Percentiles rank a stretch among this genome's conserved stretches.
Evolutionary conservation across 345 rosid genomes (phyloP).

Genomic region (Salix koriyanagi): DNA sequence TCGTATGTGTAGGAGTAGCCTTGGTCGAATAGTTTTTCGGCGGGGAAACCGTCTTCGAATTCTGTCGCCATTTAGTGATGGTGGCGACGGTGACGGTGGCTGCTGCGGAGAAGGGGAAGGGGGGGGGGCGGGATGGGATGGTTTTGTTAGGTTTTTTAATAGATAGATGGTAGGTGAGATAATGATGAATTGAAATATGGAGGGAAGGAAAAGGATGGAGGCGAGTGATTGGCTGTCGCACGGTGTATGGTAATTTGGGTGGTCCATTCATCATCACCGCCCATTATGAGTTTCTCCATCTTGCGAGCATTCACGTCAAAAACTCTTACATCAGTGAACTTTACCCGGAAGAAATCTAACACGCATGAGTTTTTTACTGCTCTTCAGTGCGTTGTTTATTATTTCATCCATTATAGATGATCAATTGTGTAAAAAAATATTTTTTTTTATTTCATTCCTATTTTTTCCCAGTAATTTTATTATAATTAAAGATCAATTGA

Average conservation of each 20-base stretch:
- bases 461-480: too few relatives aligned
- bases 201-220: constrained; percentile 5
- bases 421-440: too few relatives aligned
- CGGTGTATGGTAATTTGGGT: background rate
- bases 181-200: constrained; percentile 6
- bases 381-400: too few relatives aligned
- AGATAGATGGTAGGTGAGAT: background rate
- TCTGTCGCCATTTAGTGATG: constrained; percentile 5
- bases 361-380: too few relatives aligned
- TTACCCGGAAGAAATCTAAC: too few relatives aligned
- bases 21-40: constrained; percentile 57
- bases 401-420: too few relatives aligned
- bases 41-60: constrained; percentile 62
- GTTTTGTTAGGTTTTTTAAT: background rate
- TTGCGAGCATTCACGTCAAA: too few relatives aligned
- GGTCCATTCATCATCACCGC: background rate
- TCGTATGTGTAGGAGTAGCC: constrained; percentile 91
- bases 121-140: background rate
- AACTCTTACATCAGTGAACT: too few relatives aligned
- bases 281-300: background rate
- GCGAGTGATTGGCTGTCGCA: background rate
- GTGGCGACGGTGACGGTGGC: background rate
- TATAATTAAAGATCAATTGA: too few relatives aligned
- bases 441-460: too few relatives aligned
- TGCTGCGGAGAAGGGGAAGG: background rate